phyloP scores from a whole-genome alignment of 1,284 basidiomycete genomes.

The Caloboletus firmus region DNA sequence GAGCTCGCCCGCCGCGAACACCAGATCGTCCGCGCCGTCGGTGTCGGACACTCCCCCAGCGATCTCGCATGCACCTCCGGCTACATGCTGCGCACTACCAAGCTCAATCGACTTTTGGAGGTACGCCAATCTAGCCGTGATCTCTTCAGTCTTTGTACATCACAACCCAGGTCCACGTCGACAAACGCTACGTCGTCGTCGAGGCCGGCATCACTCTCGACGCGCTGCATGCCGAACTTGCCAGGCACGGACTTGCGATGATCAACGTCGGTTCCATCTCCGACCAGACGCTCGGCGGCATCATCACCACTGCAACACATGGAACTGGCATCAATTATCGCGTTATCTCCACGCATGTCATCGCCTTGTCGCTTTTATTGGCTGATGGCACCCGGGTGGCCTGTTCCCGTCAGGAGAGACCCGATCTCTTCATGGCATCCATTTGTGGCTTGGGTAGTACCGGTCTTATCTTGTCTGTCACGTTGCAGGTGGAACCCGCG shows the following conservation, averaged over 20 bases:
- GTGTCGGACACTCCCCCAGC: slow-evolving; percentile 90
- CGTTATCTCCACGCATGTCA: slow-evolving; percentile 83
- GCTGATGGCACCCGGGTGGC: slow-evolving; percentile 68
- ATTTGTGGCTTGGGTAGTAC: slow-evolving; percentile 94
- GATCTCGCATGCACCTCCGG: slow-evolving; percentile 88
- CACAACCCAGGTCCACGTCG: slow-evolving; percentile 61
- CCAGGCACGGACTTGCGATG: slow-evolving; percentile 77
- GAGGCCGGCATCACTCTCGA: slow-evolving; percentile 82
- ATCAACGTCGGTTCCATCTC: slow-evolving; percentile 95
- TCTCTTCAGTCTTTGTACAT: neutral
- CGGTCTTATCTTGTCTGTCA: slow-evolving; percentile 82
- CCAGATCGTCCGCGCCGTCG: slow-evolving; percentile 77
- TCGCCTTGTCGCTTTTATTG: slow-evolving; percentile 71
- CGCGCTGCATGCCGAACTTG: slow-evolving; percentile 68
- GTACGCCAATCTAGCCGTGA: slow-evolving; percentile 47
- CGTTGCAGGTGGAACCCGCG: slow-evolving; percentile 77
- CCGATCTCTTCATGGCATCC: slow-evolving; percentile 88
- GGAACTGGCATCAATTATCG: slow-evolving; percentile 83
- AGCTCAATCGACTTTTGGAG: slow-evolving; percentile 68
- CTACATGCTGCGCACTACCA: slow-evolving; percentile 79
- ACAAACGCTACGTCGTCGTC: slow-evolving; percentile 68
- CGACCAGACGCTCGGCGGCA: slow-evolving; percentile 93
- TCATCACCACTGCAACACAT: slow-evolving; percentile 94
- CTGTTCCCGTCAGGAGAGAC: slow-evolving; percentile 64
- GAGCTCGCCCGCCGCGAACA: slow-evolving; percentile 80